Percentiles rank a stretch among this genome's conserved stretches.
Evolutionary conservation across 2,329 filamentous ascomycete genomes (phyloP).

Genomic region (Colletotrichum zoysiae): DNA sequence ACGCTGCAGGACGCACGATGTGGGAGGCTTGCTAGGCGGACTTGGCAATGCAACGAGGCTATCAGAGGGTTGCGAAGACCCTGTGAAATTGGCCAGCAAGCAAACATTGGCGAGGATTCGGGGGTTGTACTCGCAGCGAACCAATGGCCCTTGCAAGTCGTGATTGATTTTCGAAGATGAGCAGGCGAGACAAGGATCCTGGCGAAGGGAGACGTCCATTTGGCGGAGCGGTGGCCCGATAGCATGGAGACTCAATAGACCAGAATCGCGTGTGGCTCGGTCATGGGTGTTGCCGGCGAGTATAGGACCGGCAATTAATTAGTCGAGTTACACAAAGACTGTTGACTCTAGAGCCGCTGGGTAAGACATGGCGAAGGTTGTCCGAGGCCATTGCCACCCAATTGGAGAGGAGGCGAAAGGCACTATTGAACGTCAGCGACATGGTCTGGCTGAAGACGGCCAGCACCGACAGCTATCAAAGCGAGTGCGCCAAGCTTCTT

Average conservation of each 20-base stretch:
- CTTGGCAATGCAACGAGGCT: slow-evolving; percentile 41
- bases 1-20: slow-evolving; percentile 2
- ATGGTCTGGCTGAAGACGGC: not conserved
- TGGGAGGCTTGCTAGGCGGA: slow-evolving; percentile 8
- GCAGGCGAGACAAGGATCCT: not conserved
- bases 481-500: slow-evolving; percentile 17
- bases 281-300: not conserved
- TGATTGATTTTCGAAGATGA: not conserved
- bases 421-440: not conserved
- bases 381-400: not conserved
- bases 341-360: not conserved
- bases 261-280: not conserved
- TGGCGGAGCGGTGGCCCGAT: not conserved
- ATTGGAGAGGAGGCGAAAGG: not conserved
- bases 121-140: slow-evolving; percentile 11
- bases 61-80: slow-evolving; percentile 21
- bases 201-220: not conserved
- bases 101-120: not conserved
- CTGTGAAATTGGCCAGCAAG: slow-evolving; percentile 1
- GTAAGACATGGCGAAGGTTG: not conserved
- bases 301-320: slow-evolving; percentile 3
- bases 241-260: not conserved
- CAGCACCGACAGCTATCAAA: not conserved
- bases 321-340: not conserved
- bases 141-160: not conserved